Evolutionary conservation across 345 rosid genomes (phyloP).

Genomic region (Sonneratia caseolaris): DNA sequence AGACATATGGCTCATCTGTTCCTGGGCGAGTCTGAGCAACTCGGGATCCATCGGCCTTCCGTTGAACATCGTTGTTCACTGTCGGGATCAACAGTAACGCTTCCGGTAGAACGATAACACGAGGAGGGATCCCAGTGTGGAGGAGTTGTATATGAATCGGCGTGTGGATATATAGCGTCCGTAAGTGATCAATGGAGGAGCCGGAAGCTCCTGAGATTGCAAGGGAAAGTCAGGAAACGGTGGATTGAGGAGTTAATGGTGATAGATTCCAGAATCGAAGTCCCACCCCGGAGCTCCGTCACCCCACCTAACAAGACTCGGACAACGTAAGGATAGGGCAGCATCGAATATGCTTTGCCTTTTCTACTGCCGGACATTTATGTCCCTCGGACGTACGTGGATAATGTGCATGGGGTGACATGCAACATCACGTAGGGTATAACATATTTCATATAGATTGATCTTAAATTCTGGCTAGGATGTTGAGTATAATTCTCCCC

Average conservation of each 20-base stretch:
- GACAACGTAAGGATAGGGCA: not conserved
- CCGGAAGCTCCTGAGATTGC: constrained; percentile 4
- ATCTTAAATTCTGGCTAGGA: too few relatives aligned
- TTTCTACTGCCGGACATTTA: not conserved
- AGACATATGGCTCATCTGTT: constrained; percentile 92
- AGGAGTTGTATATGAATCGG: too few relatives aligned
- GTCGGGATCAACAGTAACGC: not conserved
- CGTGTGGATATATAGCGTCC: too few relatives aligned
- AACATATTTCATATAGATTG: too few relatives aligned
- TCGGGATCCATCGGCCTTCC: constrained; percentile 85
- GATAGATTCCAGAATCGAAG: constrained; percentile 3
- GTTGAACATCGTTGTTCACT: not conserved
- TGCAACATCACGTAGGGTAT: too few relatives aligned
- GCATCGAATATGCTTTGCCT: constrained; percentile 7
- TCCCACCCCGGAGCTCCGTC: constrained; percentile 2
- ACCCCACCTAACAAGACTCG: not conserved
- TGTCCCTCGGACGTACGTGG: not conserved
- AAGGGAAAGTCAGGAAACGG: not conserved
- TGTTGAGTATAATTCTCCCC: too few relatives aligned
- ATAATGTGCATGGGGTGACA: too few relatives aligned
- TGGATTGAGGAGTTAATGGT: not conserved
- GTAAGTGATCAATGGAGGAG: too few relatives aligned
- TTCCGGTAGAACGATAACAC: not conserved
- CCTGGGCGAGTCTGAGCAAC: constrained; percentile 75
- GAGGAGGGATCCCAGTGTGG: too few relatives aligned